phyloP scores from a whole-genome alignment of 495 filamentous ascomycete genomes.

The Talaromyces wortmannii region DNA sequence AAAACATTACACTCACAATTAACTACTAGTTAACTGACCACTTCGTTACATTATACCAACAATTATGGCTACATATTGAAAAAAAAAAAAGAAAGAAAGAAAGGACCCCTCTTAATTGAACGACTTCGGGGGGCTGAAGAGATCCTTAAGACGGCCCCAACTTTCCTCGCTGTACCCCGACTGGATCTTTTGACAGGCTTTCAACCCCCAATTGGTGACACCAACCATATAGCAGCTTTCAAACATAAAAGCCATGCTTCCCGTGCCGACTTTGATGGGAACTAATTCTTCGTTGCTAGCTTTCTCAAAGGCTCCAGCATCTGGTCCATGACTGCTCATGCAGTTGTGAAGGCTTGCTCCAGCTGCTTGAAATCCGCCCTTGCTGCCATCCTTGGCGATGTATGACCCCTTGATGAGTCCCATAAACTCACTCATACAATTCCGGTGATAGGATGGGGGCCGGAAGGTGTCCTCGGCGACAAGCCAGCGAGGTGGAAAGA shows the following conservation, averaged over 20 bases:
- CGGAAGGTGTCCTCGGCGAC: constrained; percentile 39
- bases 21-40: no score
- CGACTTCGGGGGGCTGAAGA: no score
- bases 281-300: constrained; percentile 49
- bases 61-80: no score
- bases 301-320: constrained; percentile 49
- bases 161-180: constrained; percentile 75
- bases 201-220: constrained; percentile 87
- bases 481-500: constrained; percentile 43
- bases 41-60: no score
- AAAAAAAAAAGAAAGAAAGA: no score
- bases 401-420: constrained; percentile 47
- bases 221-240: constrained; percentile 73
- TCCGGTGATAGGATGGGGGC: constrained; percentile 45
- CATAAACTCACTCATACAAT: constrained; percentile 41
- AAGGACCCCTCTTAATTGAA: constrained; percentile 8
- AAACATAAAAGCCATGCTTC: constrained; percentile 64
- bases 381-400: neutral
- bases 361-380: constrained; percentile 58
- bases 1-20: no score
- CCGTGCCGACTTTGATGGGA: constrained; percentile 52
- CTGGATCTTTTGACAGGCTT: constrained; percentile 78
- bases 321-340: constrained; percentile 58
- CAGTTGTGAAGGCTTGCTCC: constrained; percentile 56
- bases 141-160: constrained; percentile 63